A percentile compares a stretch with the other conserved stretches of the same genome.
Conservation (phyloP, 2,329 filamentous ascomycete genomes). For the Aspergillus neotritici region DNA sequence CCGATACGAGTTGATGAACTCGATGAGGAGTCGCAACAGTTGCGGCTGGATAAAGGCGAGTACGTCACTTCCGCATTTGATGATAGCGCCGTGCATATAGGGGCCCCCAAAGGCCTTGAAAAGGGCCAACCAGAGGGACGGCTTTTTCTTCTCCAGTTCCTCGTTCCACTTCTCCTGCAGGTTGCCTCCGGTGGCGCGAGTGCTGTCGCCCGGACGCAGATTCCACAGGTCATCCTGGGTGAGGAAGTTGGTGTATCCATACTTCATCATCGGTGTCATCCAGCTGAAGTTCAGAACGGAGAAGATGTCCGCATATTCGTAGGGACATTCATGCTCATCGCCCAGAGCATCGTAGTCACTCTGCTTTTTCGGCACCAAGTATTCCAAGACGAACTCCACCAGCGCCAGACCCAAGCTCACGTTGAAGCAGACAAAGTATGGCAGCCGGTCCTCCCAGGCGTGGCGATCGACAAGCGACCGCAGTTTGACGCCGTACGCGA, state of each 20-base stretch:
- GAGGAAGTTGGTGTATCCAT: constrained; percentile 83
- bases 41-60: constrained; percentile 89
- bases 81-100: constrained; percentile 72
- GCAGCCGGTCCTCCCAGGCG: constrained; percentile 57
- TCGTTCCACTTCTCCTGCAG: constrained; percentile 72
- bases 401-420: constrained; percentile 64
- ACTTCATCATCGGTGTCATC: constrained; percentile 98
- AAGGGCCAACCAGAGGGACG: constrained; percentile 81
- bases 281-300: constrained; percentile 90
- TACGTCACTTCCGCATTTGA: constrained; percentile 83
- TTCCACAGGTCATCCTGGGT: constrained; percentile 97
- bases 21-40: constrained; percentile 74
- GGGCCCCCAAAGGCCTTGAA: constrained; percentile 79
- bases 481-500: constrained; percentile 74
- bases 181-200: constrained; percentile 61
- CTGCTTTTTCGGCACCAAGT: constrained; percentile 74
- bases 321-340: constrained; percentile 61
- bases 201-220: constrained; percentile 72
- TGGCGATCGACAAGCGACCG: constrained; percentile 78
- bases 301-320: constrained; percentile 91
- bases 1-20: constrained; percentile 73
- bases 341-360: constrained; percentile 64
- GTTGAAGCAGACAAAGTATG: constrained; percentile 74
- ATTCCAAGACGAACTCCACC: constrained; percentile 72
- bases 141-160: constrained; percentile 67